Evolutionary conservation across 2,329 filamentous ascomycete species (phyloP).

Genomic region (Whalleya microplaca): DNA sequence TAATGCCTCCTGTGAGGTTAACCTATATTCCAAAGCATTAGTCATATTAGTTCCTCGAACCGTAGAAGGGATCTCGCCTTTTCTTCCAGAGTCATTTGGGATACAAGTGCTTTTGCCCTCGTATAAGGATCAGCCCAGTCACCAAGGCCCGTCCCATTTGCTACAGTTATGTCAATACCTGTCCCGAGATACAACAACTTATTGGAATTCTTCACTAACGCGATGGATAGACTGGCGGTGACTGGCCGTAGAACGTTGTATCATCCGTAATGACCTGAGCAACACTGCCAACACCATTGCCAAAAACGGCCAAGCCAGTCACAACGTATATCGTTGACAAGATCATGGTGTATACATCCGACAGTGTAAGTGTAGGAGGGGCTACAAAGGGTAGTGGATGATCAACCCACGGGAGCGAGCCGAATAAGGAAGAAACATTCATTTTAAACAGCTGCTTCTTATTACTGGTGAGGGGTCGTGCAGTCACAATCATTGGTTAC

Average conservation of each 20-base stretch:
- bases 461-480: slow-evolving; percentile 19
- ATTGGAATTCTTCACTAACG: slow-evolving; percentile 29
- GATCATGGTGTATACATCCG: slow-evolving; percentile 16
- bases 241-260: slow-evolving; percentile 41
- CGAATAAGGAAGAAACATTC: slow-evolving; percentile 14
- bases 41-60: neutral
- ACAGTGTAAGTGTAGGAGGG: slow-evolving; percentile 3
- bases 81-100: slow-evolving; percentile 44
- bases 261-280: slow-evolving; percentile 36
- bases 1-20: slow-evolving; percentile 42
- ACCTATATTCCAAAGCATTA: slow-evolving; percentile 25
- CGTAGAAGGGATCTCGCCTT: slow-evolving; percentile 29
- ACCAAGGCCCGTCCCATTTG: slow-evolving; percentile 35
- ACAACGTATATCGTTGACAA: slow-evolving; percentile 16
- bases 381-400: neutral
- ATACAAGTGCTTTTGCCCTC: slow-evolving; percentile 40
- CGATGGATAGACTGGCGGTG: slow-evolving; percentile 41
- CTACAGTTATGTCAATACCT: slow-evolving; percentile 26
- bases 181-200: neutral
- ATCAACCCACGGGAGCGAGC: neutral
- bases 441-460: slow-evolving; percentile 7
- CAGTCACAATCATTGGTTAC: slow-evolving; percentile 12
- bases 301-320: slow-evolving; percentile 11
- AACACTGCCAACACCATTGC: slow-evolving; percentile 2
- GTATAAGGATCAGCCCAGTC: slow-evolving; percentile 43